Conservation (phyloP, 192 early-diverging fungal genomes). For the Rhizophlyctis rosea region DNA sequence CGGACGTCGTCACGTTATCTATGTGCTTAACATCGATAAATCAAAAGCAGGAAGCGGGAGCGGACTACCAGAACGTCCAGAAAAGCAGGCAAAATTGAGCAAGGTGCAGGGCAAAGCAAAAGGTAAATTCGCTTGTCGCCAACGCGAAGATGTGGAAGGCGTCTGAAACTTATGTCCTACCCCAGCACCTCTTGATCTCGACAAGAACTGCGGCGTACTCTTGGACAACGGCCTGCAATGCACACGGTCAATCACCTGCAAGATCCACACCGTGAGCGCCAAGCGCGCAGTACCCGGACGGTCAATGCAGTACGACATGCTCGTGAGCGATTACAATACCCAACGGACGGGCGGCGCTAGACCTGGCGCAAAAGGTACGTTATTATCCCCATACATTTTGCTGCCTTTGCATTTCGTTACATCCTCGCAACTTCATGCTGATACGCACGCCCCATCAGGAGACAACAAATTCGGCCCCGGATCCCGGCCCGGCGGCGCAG, state of each 20-base stretch:
- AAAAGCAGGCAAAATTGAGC: slow-evolving; percentile 30
- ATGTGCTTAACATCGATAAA: background rate
- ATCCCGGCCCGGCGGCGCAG: background rate
- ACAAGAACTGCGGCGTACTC: slow-evolving; percentile 86
- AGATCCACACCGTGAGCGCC: slow-evolving; percentile 85
- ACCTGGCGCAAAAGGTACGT: background rate
- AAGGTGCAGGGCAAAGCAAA: slow-evolving; percentile 50
- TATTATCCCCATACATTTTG: background rate
- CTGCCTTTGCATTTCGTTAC: background rate
- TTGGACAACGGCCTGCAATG: slow-evolving; percentile 62
- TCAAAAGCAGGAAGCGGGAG: background rate
- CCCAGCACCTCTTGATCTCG: slow-evolving; percentile 74
- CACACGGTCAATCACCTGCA: slow-evolving; percentile 89
- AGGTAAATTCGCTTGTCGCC: slow-evolving; percentile 11
- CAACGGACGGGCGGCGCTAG: slow-evolving; percentile 25
- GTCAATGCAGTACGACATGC: slow-evolving; percentile 76
- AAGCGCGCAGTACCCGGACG: slow-evolving; percentile 84
- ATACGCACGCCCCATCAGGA: background rate
- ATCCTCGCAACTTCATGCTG: background rate
- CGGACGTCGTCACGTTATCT: background rate
- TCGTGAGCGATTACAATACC: slow-evolving; percentile 72
- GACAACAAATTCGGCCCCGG: background rate
- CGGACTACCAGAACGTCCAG: slow-evolving; percentile 45
- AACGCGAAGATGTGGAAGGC: background rate
- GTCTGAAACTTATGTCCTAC: background rate